Base-by-base conservation (phyloP, 1,284 basidiomycete genomes). In the Lentinula novae-zelandiae region DNA sequence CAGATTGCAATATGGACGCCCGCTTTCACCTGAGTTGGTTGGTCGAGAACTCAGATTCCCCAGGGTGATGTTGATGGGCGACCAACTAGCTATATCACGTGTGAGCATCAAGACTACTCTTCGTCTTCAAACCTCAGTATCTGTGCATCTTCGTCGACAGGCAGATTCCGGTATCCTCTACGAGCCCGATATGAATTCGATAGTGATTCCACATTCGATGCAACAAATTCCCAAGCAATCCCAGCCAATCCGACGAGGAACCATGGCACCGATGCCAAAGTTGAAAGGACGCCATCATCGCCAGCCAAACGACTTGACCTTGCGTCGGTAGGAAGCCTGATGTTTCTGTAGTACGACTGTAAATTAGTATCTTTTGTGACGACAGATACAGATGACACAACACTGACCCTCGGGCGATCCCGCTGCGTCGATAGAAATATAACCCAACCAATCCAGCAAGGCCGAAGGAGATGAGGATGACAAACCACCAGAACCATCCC, bases 131-230 rank as follows among this genome's bases (percentile, higher is more conserved):
- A 93, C 54, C 85, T 78, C 61, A 93, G 73, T 61, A 92, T 83
- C 76, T 92, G 90, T 60, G 92, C 93, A 75, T 96, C 93, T 71
- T 95, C 93, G 70, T 96, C 93, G 60, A 94, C 84, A 1, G 92
- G 86, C 39, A 96, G 72, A 66, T 89, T 82, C 67, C 93, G 80
- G 71, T 96, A 96, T n/a, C 91, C 91, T 44, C 83, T 75, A 54
- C 86, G 77, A 17, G 79, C 64, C 10, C 79, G 76, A 67, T 83
- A 78, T 17, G 78, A 71, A 12, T 76, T 66, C 2, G 75, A 69
- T 49, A 79, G 67, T 1, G 71, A 72, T 7, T 82, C 81, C 44
- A 82, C 63, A 50, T 71, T 75, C 17, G 82, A 84, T 0, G 78
- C 70, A 0, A 85, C 76, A 72, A 81, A 85, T 72, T 86, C 88